Evolutionary conservation across 768 basidiomycete species (phyloP), one percentile per base, ranked within the genome.

Genomic region (Cantharellus cinnabarinus): DNA sequence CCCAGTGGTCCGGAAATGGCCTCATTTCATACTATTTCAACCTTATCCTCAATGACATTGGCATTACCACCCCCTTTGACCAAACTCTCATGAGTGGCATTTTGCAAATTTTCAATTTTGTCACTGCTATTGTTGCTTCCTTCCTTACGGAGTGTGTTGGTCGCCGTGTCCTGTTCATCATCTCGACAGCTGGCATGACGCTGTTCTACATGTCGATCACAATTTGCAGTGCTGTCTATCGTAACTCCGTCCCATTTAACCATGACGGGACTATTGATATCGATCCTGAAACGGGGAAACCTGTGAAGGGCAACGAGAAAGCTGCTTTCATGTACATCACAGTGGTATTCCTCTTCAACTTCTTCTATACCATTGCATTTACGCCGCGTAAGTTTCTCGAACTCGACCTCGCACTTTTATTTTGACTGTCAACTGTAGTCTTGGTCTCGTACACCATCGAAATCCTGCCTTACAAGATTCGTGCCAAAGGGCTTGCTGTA

Each of bases 361-460:
- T 44, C 39, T 35, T 10, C 59, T 59, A 59, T 34, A 40, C 58
- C n/a, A 41, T 58, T 48, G 58, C 41, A n/a, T 58, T 29, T 29
- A 29, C 20, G 20, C 20, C 20, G 20, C 20, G 20, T 29, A 29
- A 29, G 20, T 29, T 29, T 29, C 20, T 29, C 20, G 20, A 29
- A 29, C 20, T 29, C 20, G 20, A 29, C 20, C 20, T 29, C 20
- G 20, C 20, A 0, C 20, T 29, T 29, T 29, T 29, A 29, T 29
- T 29, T 29, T 29, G 20, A 29, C 20, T 29, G 20, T 29, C 20
- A 29, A 81, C 84, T 3, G 89, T 89, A 4, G 81, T 91, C 61
- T 82, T 89, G 64, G 82, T 89, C 59, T 79, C 83, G 0, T 90
- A 91, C 73, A 85, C 87, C 50, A 77, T 90, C 63, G 90, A 94